phyloP scores from a whole-genome alignment of 345 rosid species.

The Salix koriyanagi region DNA sequence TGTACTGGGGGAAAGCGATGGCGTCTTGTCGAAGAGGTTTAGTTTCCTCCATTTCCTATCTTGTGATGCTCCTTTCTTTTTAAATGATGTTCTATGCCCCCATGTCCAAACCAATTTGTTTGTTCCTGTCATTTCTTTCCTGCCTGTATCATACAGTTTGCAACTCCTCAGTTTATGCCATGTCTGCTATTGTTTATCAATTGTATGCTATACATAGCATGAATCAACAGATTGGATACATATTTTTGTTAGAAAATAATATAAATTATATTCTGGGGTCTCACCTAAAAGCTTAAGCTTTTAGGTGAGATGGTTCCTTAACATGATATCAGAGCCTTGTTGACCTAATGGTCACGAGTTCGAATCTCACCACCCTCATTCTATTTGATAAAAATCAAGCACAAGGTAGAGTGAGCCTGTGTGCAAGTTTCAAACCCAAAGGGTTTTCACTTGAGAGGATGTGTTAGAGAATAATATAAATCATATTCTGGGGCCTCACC shows the following conservation, averaged over 20 bases:
- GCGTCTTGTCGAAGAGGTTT: slow-evolving; percentile 89
- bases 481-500: no score
- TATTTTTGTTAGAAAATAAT: neutral
- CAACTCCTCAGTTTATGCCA: neutral
- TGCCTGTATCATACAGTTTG: neutral
- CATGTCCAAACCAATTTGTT: neutral
- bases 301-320: no score
- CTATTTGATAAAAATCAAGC: no score
- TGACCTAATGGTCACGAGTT: no score
- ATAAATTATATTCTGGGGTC: no score
- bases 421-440: no score
- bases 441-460: no score
- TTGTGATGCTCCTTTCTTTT: neutral
- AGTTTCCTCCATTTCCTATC: neutral
- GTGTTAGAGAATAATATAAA: no score
- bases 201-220: neutral
- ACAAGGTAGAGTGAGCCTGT: no score
- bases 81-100: neutral
- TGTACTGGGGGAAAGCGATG: slow-evolving; percentile 74
- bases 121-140: neutral
- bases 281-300: no score
- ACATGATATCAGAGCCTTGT: no score
- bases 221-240: neutral
- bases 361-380: no score
- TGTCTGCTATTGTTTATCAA: neutral